Base-by-base conservation (phyloP, 140 eudicot species). In the Cichorium intybus region DNA sequence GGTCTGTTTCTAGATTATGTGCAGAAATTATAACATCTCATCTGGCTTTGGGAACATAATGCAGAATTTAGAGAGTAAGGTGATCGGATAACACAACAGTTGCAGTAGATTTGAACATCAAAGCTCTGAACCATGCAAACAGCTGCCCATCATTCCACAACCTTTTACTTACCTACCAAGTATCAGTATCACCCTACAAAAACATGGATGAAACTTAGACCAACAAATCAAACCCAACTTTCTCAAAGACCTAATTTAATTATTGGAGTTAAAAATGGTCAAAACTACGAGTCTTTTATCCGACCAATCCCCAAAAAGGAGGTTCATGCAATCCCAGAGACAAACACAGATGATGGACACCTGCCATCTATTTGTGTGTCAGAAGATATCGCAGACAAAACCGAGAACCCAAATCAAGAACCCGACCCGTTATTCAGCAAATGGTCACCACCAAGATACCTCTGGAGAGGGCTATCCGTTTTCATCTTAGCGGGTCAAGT, bases 401-500 rank as follows among this genome's bases (percentile, higher is more conserved):
- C 54, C 12, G 66, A 56, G 8, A 18, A 60, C 9, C 60, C 64
- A 22, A 51, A 12, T 7, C 71, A 69, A 24, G 87, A 83, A 61
- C 41, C 73, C 14, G 73, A 62, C 24, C 62, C 81, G 12, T 65
- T 82, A 39, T 79, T 93, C 33, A 81, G 80, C 71, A 82, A 74
- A 56, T 93, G 99, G 99, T 70, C 97, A 62, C 99, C 99, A 35
- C 97, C 99, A 3, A 47, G 64, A 61, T 76, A 75, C 75, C 70
- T 93, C 45, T 88, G 97, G 99, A 73, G 97, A 75, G 97, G 93
- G 48, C 54, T 93, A 60, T 81, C 97, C 0, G 85, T 77, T 17
- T 75, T 93, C 55, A 74, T 93, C n/a, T 69, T 88, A 49, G 80
- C 99, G 6, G 99, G 99, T 1, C 97, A 93, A 28, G 99, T 88